A percentile compares a stretch with the other conserved stretches of the same genome.
These are phyloP conservation scores for Vitis amurensis DNA, from an alignment of 164 flowering plant species.

Conservation along the genomic window DNA sequence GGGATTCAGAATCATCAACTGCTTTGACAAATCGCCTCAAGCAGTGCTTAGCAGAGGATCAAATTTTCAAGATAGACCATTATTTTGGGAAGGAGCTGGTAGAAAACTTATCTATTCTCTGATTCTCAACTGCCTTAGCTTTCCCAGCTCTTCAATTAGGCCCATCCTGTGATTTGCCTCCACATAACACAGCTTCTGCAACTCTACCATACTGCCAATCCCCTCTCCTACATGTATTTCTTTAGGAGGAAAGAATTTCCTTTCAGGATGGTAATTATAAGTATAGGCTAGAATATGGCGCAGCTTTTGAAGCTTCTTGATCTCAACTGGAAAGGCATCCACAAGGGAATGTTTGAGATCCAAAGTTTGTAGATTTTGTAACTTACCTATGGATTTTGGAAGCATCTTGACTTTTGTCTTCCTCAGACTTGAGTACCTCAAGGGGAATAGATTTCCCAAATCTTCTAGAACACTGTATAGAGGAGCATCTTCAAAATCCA, in stretches of 20 bases:
- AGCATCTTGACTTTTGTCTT: no score
- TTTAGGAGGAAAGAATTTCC: no score
- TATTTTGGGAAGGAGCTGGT: constrained; percentile 95
- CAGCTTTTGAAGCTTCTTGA: constrained; percentile 15
- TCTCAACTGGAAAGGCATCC: constrained; percentile 16
- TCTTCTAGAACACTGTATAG: no score
- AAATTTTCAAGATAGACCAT: constrained; percentile 96
- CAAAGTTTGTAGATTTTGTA: no score
- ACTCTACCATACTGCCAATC: background rate
- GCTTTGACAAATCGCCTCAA: constrained; percentile 77
- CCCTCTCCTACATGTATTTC: background rate
- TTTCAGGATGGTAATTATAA: no score
- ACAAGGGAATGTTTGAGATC: background rate
- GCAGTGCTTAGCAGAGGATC: constrained; percentile 80
- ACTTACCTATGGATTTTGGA: no score
- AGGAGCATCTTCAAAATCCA: no score
- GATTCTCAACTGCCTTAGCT: constrained; percentile 48
- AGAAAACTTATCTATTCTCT: constrained; percentile 92
- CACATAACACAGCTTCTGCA: constrained; percentile 13
- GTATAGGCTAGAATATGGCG: constrained; percentile 1
- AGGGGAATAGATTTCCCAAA: no score
- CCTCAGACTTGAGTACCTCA: no score
- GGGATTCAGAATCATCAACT: constrained; percentile 89
- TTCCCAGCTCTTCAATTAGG: background rate
- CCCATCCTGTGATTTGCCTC: background rate